Evolutionary conservation across 2,329 filamentous ascomycete species (phyloP).

Genomic region (Paraphoma chrysanthemicola): DNA sequence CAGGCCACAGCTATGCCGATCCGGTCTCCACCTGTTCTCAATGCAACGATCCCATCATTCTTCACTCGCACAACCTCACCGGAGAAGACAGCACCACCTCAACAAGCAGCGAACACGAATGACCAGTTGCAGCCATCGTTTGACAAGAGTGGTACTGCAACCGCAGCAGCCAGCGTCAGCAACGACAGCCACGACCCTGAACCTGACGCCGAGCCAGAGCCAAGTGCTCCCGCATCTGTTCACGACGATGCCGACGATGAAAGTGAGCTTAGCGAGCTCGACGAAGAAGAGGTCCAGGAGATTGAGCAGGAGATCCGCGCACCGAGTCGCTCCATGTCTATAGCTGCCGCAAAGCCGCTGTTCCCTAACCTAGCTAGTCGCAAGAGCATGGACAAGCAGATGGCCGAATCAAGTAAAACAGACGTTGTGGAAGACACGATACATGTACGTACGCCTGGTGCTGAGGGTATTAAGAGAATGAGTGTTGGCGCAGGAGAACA

Average conservation of each 20-base stretch:
- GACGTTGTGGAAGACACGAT: slow-evolving; percentile 2
- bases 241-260: slow-evolving; percentile 63
- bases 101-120: slow-evolving; percentile 7
- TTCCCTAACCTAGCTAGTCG: slow-evolving; percentile 35
- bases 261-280: slow-evolving; percentile 62
- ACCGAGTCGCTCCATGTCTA: slow-evolving; percentile 20
- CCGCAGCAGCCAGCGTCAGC: slow-evolving; percentile 33
- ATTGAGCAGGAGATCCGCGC: slow-evolving; percentile 33
- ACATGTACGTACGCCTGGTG: slow-evolving; percentile 1
- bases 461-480: neutral
- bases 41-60: slow-evolving; percentile 21
- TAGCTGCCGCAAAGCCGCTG: slow-evolving; percentile 24
- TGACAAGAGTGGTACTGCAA: slow-evolving; percentile 51
- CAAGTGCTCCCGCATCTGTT: slow-evolving; percentile 63
- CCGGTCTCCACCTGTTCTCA: slow-evolving; percentile 35
- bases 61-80: slow-evolving; percentile 18
- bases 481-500: neutral
- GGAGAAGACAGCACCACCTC: slow-evolving; percentile 20
- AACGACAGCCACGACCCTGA: slow-evolving; percentile 34
- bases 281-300: slow-evolving; percentile 50
- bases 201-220: slow-evolving; percentile 45
- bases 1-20: slow-evolving; percentile 41
- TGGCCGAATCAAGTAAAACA: neutral
- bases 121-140: slow-evolving; percentile 24
- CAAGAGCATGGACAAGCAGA: slow-evolving; percentile 3